Evolutionary conservation across 2,329 filamentous ascomycete genomes (phyloP).

Genomic region (Pseudocercospora macadamiae): DNA sequence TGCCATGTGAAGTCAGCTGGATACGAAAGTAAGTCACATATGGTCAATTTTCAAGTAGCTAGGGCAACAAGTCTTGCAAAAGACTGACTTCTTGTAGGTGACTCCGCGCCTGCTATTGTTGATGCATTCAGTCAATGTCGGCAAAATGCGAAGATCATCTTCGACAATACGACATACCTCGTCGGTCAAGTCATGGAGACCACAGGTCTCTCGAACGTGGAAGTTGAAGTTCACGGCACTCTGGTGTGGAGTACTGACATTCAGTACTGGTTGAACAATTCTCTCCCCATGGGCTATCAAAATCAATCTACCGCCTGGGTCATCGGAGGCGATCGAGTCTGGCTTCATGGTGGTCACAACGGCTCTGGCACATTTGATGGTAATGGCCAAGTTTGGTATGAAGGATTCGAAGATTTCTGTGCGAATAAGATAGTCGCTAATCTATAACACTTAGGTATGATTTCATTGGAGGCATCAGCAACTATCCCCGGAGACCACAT

Average conservation of each 20-base stretch:
- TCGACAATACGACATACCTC: slow-evolving; percentile 54
- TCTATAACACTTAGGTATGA: slow-evolving; percentile 44
- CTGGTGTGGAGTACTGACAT: slow-evolving; percentile 50
- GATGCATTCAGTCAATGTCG: slow-evolving; percentile 55
- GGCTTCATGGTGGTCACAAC: slow-evolving; percentile 48
- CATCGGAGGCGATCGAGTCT: slow-evolving; percentile 57
- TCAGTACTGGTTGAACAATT: slow-evolving; percentile 56
- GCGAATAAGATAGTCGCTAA: neutral
- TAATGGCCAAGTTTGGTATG: slow-evolving; percentile 64
- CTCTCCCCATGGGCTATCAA: slow-evolving; percentile 57
- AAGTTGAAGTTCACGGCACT: slow-evolving; percentile 54
- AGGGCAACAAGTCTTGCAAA: slow-evolving; percentile 57
- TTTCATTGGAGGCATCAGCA: slow-evolving; percentile 43
- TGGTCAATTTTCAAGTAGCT: slow-evolving; percentile 55
- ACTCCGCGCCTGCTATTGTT: slow-evolving; percentile 54
- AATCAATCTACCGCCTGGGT: slow-evolving; percentile 60
- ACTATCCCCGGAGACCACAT: slow-evolving; percentile 55
- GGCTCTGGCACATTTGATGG: slow-evolving; percentile 60
- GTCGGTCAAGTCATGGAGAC: slow-evolving; percentile 56
- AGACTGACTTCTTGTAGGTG: slow-evolving; percentile 63
- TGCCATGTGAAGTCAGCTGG: slow-evolving; percentile 15
- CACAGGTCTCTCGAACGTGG: slow-evolving; percentile 49
- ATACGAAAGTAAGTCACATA: slow-evolving; percentile 49
- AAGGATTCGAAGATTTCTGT: slow-evolving; percentile 25
- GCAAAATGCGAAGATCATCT: slow-evolving; percentile 54